A percentile compares a stretch with the other conserved stretches of the same genome.
phyloP scores from a whole-genome alignment of 768 basidiomycete genomes.

The Hemileccinum impolitum region DNA sequence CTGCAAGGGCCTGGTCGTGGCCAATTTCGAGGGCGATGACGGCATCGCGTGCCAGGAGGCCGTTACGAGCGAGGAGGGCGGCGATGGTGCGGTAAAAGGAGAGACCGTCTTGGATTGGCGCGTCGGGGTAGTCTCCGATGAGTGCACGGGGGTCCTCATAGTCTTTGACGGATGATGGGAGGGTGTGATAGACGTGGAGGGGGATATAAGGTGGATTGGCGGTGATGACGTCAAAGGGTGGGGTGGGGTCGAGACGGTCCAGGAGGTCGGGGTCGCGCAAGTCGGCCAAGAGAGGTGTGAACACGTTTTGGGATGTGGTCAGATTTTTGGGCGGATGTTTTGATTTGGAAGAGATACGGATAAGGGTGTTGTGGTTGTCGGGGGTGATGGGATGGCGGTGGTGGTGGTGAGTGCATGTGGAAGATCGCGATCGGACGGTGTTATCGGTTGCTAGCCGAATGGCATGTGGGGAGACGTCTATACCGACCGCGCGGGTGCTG shows the following conservation, averaged over 20 bases:
- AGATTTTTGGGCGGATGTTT: no score
- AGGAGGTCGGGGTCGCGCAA: constrained; percentile 34
- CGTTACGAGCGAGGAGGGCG: constrained; percentile 47
- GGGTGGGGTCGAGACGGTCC: constrained; percentile 31
- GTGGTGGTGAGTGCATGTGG: constrained; percentile 7
- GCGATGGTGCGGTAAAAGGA: constrained; percentile 74
- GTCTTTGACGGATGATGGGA: constrained; percentile 66
- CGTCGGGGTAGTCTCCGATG: constrained; percentile 60
- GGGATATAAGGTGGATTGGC: constrained; percentile 89
- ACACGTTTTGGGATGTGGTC: constrained; percentile 20
- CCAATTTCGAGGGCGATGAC: constrained; percentile 80
- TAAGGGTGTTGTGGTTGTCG: no score
- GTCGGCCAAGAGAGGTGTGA: constrained; percentile 42
- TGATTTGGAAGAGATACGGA: no score
- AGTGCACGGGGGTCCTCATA: constrained; percentile 84
- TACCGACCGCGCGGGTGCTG: constrained; percentile 51
- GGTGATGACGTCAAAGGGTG: constrained; percentile 74
- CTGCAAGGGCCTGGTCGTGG: constrained; percentile 61
- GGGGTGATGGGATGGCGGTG: not conserved
- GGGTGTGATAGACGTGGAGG: constrained; percentile 52
- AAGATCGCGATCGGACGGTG: constrained; percentile 17
- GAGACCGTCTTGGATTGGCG: constrained; percentile 45
- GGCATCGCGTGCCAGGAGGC: constrained; percentile 50
- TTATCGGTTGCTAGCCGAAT: constrained; percentile 48
- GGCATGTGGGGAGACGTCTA: constrained; percentile 69